Base-by-base conservation (phyloP, 768 basidiomycete species). In the Pleurotus ostreatus region DNA sequence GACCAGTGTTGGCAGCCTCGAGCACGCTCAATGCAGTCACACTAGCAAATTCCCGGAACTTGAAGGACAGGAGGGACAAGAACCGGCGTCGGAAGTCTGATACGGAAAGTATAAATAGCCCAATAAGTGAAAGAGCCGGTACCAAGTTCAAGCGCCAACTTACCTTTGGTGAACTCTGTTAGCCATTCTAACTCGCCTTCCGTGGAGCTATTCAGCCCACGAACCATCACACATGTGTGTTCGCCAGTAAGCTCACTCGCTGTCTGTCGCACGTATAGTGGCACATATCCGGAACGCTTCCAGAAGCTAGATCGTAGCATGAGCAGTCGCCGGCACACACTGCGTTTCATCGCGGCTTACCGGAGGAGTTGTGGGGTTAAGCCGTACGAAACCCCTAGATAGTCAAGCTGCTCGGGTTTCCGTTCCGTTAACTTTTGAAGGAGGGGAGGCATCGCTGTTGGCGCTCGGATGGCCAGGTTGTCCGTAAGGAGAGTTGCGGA, bases 161-260 rank as follows among this genome's bases (percentile, higher is more conserved):
- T 40, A 89, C 91, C 91, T 73, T 85, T 85, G 15, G 93, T 82
- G 70, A 99, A 98, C 66, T 94, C 94, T 16, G 80, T 76, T 38
- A 99, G 65, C 94, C 96, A 98, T 48, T 84, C 84, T 39, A 91
- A 69, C 57, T 88, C 87, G 26, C 72, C 67, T 41, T 79, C 83
- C 13, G 70, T 70, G 38, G 79, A 86, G 66, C 79, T 89, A 67
- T 84, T 88, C 68, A 98, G 72, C 0, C 90, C 88, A 30, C 92
- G 81, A 0, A 96, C 82, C 97, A 99, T 98, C 37, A 98, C 88
- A 65, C 94, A 95, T 0, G 92, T 91, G 66, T 97, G 89, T 71
- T 99, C 97, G 39, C 97, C 97, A 0, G 97, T 99, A 49, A 98
- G 78, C 63, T 97, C 94, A 67, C 93, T 97, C 57, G 86, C 78